Percentiles rank a stretch among this genome's conserved stretches.
phyloP scores from a whole-genome alignment of 75 land plant genomes.

The Cupressus sempervirens region DNA sequence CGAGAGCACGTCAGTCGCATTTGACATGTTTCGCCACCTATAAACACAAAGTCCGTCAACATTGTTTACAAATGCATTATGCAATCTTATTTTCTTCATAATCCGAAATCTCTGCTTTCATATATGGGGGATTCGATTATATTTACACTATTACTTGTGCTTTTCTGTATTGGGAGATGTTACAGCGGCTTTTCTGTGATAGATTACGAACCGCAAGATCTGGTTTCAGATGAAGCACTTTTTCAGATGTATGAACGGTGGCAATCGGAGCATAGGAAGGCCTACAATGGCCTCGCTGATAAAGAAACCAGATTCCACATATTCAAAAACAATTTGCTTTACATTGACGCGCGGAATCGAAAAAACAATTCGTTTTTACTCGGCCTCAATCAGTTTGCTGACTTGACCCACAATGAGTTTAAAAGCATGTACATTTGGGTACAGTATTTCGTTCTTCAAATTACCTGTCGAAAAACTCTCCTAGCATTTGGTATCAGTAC shows the following conservation, averaged over 20 bases:
- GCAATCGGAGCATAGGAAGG: constrained; percentile 24
- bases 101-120: too few species aligned
- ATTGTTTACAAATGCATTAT: too few species aligned
- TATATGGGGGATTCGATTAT: too few species aligned
- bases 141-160: not conserved
- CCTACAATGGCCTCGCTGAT: constrained; percentile 32
- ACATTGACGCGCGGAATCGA: constrained; percentile 24
- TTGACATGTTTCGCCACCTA: too few species aligned
- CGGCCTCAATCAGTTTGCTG: constrained; percentile 34
- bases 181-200: constrained; percentile 24
- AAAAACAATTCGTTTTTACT: constrained; percentile 17
- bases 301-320: constrained; percentile 42
- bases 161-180: not conserved
- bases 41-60: too few species aligned
- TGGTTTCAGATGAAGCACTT: constrained; percentile 14
- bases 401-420: constrained; percentile 28
- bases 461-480: not conserved
- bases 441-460: not conserved
- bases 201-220: constrained; percentile 15
- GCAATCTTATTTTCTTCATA: too few species aligned
- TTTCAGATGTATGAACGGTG: constrained; percentile 29
- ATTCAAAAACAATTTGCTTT: constrained; percentile 54
- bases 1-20: too few species aligned
- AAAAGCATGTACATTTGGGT: constrained; percentile 14
- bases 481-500: not conserved